These are phyloP conservation scores for Myxozyma kluyveri DNA, from an alignment of 805 yeast genomes.

Conservation along the genomic window DNA sequence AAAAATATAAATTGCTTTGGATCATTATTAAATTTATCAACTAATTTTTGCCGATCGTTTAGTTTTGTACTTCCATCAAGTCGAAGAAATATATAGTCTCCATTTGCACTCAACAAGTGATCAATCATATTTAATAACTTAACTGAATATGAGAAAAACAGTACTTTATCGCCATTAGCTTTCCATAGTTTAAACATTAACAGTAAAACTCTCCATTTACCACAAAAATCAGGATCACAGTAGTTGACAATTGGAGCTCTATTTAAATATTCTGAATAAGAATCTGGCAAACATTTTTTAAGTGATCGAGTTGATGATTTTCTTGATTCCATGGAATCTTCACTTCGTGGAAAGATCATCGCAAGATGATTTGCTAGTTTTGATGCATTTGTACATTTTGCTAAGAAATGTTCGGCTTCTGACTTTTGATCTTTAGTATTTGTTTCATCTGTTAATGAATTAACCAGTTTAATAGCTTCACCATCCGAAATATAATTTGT, in stretches of 20 bases:
- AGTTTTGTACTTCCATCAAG: slow-evolving; percentile 19
- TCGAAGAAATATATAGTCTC: slow-evolving; percentile 12
- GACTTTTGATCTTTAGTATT: neutral
- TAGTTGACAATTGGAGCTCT: slow-evolving; percentile 19
- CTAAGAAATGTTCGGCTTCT: slow-evolving; percentile 16
- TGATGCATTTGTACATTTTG: slow-evolving; percentile 6
- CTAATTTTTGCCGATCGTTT: slow-evolving; percentile 17
- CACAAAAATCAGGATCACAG: slow-evolving; percentile 24
- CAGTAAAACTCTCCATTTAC: slow-evolving; percentile 23
- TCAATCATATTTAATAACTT: slow-evolving; percentile 20
- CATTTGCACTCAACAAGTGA: slow-evolving; percentile 5
- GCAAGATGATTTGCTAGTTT: slow-evolving; percentile 26
- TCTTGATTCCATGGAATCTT: slow-evolving; percentile 1
- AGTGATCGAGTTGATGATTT: slow-evolving; percentile 5
- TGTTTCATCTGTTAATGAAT: neutral
- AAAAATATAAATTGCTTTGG: slow-evolving; percentile 16
- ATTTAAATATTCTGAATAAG: slow-evolving; percentile 4
- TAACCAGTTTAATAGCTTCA: neutral
- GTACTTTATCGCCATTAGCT: slow-evolving; percentile 16
- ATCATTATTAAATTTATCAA: slow-evolving; percentile 18
- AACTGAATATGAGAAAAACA: slow-evolving; percentile 23
- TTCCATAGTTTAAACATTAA: slow-evolving; percentile 13
- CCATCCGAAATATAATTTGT: slow-evolving; percentile 5
- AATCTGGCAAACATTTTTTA: slow-evolving; percentile 15
- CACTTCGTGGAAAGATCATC: slow-evolving; percentile 19